Evolutionary conservation across 176 grass and related monocot genomes (phyloP), one percentile per base, ranked within the genome.

Genomic region (Tuctoria greenei): DNA sequence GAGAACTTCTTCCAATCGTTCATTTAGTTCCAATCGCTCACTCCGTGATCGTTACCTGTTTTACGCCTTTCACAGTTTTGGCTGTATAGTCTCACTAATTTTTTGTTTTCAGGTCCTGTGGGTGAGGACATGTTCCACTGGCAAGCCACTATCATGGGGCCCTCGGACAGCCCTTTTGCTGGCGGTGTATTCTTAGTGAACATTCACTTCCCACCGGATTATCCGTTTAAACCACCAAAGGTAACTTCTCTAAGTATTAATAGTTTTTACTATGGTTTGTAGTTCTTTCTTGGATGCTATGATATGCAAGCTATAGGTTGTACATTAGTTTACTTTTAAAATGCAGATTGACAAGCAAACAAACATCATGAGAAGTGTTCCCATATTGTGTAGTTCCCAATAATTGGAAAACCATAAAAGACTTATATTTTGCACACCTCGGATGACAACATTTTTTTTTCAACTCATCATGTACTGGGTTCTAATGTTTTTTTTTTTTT

Each of bases 121-220:
- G 89, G 87, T 59, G 89, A 96, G 85, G 89, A 96, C 76, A 92
- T 96, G 89, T 96, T 96, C 81, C 89, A 92, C 55, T 96, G 93
- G 93, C 93, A 96, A 75, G 93, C 89, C 0, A 92, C 89, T 20
- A 96, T 96, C 25, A 96, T 96, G 89, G 93, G 93, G 10, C 93
- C 93, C 11, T 80, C 89, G 5, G 89, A 96, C 55, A 96, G 86
- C 61, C 93, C 93, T 4, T 96, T 96, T 79, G 82, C 93, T n/a
- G 93, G 93, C 67, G 93, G 93, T 0, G 80, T 96, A 40, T 96
- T 96, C 72, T 85, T 96, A 60, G 93, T 96, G 65, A 92, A 89
- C 75, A 96, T 96, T 69, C 93, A 96, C 81, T 96, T 92, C 54
- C 93, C 93, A 66, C 89, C 93, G 21, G 93, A 96, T 79, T 96